Evolutionary conservation across 805 yeast genomes (phyloP), one percentile per base, ranked within the genome.

Genomic region (Zygotorulaspora chibaensis): DNA sequence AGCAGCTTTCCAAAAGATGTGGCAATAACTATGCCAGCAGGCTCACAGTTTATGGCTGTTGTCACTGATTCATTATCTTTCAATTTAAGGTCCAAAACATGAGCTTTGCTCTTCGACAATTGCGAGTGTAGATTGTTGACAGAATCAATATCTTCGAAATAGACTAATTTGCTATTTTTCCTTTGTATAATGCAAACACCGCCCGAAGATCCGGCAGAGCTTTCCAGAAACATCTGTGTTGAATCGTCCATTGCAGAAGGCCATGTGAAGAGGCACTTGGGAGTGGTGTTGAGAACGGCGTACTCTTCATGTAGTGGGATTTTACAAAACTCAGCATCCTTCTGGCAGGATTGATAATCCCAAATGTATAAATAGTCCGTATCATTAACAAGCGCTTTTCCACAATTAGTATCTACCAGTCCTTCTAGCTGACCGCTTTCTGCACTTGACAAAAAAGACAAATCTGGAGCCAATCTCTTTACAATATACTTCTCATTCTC

Each of bases 181-280:
- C 82, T 70, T 57, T 83, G 79, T 16, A 87, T 71, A 5, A 83
- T 75, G 6, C 84, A 80, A 33, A 88, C 65, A 8, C 96, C 96
- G 0, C 95, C 91, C 42, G 73, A 73, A 2, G 60, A 48, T 17
- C 47, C 43, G 3, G 40, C 35, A 7, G 50, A 40, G 20, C 36
- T 35, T 8, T 49, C 67, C 57, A 2, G 81, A 80, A 3, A 77
- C 75, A 6, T 79, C 64, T 3, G 91, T 82, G 9, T 46, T 9
- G 54, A 42, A n/a, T 58, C 62, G 31, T 58, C 61, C 38, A 55
- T 49, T 0, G 66, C 59, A 3, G 58, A 52, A 2, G 68, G 65
- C 54, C 62, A 56, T 25, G 66, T 62, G 15, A 64, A 50, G 2
- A 61, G 42, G 46, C 65, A 57, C 12, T 43, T 42, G 2, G 66